These are phyloP conservation scores for Torulaspora delbrueckii DNA, from an alignment of 805 yeast genomes.

Conservation along the genomic window DNA sequence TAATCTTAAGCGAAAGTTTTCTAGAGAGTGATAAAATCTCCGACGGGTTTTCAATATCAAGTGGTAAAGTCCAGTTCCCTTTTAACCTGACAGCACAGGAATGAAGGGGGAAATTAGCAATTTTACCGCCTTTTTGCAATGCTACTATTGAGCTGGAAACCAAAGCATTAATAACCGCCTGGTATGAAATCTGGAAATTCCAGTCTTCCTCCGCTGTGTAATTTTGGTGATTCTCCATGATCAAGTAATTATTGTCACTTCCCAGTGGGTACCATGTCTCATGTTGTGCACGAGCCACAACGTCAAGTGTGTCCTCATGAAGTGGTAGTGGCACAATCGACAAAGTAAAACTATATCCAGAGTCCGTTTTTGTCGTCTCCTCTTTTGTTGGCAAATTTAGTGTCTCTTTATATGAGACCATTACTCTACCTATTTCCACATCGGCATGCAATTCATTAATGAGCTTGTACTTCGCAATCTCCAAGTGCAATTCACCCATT, in stretches of 20 bases:
- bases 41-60: constrained; percentile 40
- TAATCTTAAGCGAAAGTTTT: constrained; percentile 39
- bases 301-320: constrained; percentile 19
- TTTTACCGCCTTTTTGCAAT: constrained; percentile 62
- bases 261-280: constrained; percentile 29
- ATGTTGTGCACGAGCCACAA: constrained; percentile 27
- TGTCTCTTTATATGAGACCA: constrained; percentile 86
- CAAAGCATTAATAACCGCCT: constrained; percentile 49
- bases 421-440: constrained; percentile 74
- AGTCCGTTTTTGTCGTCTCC: constrained; percentile 17
- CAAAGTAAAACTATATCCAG: constrained; percentile 23
- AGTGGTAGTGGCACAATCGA: constrained; percentile 35
- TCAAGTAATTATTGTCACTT: constrained; percentile 35
- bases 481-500: constrained; percentile 95
- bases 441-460: constrained; percentile 78
- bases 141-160: constrained; percentile 57
- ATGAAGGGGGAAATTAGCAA: constrained; percentile 45
- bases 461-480: constrained; percentile 75
- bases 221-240: constrained; percentile 28
- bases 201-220: constrained; percentile 39
- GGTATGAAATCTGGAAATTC: constrained; percentile 46
- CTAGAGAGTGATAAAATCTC: constrained; percentile 46
- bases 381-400: constrained; percentile 21
- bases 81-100: constrained; percentile 54
- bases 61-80: constrained; percentile 47